Evolutionary conservation across 2,329 filamentous ascomycete species (phyloP), one percentile per base, ranked within the genome.

Genomic region (Cryphonectria parasitica): DNA sequence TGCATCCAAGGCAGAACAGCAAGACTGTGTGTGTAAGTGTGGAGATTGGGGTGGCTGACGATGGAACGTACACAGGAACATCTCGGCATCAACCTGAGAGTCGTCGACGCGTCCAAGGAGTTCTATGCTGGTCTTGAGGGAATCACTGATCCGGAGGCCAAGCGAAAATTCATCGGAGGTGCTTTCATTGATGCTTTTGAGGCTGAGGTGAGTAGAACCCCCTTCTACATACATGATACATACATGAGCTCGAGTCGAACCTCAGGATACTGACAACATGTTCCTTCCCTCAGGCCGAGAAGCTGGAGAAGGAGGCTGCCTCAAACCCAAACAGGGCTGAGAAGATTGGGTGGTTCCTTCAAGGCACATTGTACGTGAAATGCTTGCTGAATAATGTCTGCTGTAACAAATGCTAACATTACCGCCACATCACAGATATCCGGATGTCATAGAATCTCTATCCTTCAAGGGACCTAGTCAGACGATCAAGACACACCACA

Each of bases 31-130:
- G 43, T 49, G 22, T 39, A 3, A n/a, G 4, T 15, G 22, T 17
- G 22, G 56, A 28, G 65, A n/a, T 11, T 11, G 43, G 7, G 49
- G 56, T 34, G 58, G 65, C 49, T 71, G 62, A 72, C 71, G 61
- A 43, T 41, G 25, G 95, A 3, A 90, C 61, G 1, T 34, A 31
- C 98, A 2, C 86, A 87, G 1, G 80, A 94, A 77, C 90, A 96
- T 74, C 88, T 98, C 0, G 93, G 93, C 1, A 97, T 98, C 80
- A 96, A 97, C 80, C 85, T 98, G 2, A 97, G 93, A 0, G 91
- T 98, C 39, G 89, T 97, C 1, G 92, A 98, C 78, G 94, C 89
- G 0, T 87, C 87, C 13, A 86, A 97, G 72, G 83, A 88, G 36
- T 98, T 98, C 85, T 84, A 98, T n/a, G 83, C 83, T 41, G 86